Conservation (phyloP, 306 rosid genomes). For the Medicago ruthenica region DNA sequence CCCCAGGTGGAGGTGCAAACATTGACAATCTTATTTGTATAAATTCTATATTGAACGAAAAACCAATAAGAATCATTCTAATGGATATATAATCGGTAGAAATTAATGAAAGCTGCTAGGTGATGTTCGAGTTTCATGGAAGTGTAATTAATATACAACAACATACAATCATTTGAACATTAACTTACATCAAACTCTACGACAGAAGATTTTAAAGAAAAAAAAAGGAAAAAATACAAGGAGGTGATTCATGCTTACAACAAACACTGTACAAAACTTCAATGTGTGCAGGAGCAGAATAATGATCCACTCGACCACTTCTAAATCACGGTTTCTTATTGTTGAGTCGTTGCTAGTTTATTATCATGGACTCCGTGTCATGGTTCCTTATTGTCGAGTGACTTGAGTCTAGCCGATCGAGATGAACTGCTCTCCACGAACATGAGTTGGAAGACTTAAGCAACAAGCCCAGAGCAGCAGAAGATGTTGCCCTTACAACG, state of each 20-base stretch:
- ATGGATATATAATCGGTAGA: neutral
- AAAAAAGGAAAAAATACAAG: conserved; percentile 15
- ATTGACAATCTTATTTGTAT: neutral
- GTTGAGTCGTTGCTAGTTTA: conserved; percentile 24
- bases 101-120: neutral
- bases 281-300: conserved; percentile 3
- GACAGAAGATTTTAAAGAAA: neutral
- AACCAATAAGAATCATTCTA: neutral
- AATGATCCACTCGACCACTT: neutral
- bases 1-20: neutral
- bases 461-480: conserved; percentile 83
- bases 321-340: conserved; percentile 10
- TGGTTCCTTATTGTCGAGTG: conserved; percentile 45
- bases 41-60: neutral
- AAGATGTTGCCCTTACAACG: conserved; percentile 87
- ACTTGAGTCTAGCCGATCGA: conserved; percentile 54
- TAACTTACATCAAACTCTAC: neutral
- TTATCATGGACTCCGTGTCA: conserved; percentile 42
- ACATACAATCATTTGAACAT: neutral
- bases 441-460: conserved; percentile 71
- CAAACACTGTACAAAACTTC: conserved; percentile 38
- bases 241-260: conserved; percentile 18
- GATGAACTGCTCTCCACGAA: conserved; percentile 61
- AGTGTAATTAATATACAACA: conserved; percentile 20
- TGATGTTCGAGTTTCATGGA: neutral